These are phyloP conservation scores for Gilbertella persicaria DNA, from an alignment of 371 early-diverging fungal genomes.

Conservation along the genomic window DNA sequence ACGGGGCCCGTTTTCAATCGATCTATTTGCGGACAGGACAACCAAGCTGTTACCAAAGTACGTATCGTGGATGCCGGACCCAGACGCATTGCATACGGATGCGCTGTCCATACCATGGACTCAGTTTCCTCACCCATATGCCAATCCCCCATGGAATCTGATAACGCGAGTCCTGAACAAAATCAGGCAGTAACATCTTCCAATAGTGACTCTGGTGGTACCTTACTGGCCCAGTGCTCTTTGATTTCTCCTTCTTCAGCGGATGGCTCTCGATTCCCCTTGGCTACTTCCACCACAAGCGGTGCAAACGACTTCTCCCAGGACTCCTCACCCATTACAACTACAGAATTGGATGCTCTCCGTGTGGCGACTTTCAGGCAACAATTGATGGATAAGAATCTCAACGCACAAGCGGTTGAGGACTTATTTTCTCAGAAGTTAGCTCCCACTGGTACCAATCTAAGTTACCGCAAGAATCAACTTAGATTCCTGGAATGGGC, in stretches of 20 bases:
- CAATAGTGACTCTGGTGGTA: conserved; percentile 7
- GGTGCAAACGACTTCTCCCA: conserved; percentile 4
- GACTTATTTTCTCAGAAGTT: not conserved
- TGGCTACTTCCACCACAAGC: not conserved
- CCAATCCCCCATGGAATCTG: conserved; percentile 19
- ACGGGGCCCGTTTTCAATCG: conserved; percentile 13
- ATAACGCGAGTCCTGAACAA: conserved; percentile 5
- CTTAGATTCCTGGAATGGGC: conserved; percentile 6
- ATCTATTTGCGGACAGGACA: conserved; percentile 26
- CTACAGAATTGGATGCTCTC: conserved; percentile 18
- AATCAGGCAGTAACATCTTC: conserved; percentile 2
- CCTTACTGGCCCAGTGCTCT: conserved; percentile 15
- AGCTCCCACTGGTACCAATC: not conserved
- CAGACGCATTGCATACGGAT: conserved; percentile 5
- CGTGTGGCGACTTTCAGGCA: conserved; percentile 13
- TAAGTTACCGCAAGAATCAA: conserved; percentile 2
- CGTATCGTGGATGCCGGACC: conserved; percentile 26
- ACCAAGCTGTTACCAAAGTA: conserved; percentile 18
- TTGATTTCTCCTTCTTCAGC: conserved; percentile 24
- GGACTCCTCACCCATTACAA: not conserved
- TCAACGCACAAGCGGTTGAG: not conserved
- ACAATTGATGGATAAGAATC: not conserved
- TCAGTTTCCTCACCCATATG: not conserved
- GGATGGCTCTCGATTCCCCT: conserved; percentile 4
- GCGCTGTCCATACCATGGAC: conserved; percentile 5